Conservation (phyloP, 225 moss, liverwort and hornwort species). For the Marchantia polymorpha region DNA sequence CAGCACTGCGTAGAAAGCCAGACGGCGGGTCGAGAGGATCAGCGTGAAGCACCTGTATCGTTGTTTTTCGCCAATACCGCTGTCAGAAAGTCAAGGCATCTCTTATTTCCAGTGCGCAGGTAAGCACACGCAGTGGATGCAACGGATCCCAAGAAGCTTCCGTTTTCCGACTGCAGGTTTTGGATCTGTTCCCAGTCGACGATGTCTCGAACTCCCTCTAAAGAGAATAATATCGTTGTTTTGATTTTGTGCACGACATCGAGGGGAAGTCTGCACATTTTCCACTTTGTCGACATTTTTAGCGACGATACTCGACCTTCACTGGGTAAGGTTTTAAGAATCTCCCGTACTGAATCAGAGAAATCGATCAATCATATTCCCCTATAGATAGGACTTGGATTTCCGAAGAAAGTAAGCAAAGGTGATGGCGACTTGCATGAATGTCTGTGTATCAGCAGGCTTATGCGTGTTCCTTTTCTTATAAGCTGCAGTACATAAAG, state of each 20-base stretch:
- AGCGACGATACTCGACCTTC: too few relatives aligned
- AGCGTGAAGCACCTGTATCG: constrained; percentile 23
- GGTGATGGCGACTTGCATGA: too few relatives aligned
- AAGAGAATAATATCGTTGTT: constrained; percentile 49
- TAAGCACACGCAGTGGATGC: constrained; percentile 52
- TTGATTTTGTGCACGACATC: constrained; percentile 46
- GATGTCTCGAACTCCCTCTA: constrained; percentile 51
- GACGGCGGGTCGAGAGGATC: neutral
- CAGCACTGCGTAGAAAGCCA: neutral
- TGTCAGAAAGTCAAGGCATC: constrained; percentile 47
- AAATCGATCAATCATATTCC: too few relatives aligned
- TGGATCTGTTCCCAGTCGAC: constrained; percentile 53
- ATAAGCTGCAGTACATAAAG: too few relatives aligned
- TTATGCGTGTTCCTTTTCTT: too few relatives aligned
- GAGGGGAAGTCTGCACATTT: constrained; percentile 49
- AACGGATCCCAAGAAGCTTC: constrained; percentile 47
- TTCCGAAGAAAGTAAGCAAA: too few relatives aligned
- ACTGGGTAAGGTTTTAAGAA: too few relatives aligned
- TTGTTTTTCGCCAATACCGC: constrained; percentile 44
- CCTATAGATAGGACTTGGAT: too few relatives aligned
- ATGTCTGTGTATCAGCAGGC: too few relatives aligned
- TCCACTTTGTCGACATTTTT: too few relatives aligned
- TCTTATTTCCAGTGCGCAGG: constrained; percentile 49
- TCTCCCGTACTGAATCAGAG: neutral
- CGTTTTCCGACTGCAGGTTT: constrained; percentile 48